Evolutionary conservation across 176 grass and related monocot genomes (phyloP).

Genomic region (Ananas comosus): DNA sequence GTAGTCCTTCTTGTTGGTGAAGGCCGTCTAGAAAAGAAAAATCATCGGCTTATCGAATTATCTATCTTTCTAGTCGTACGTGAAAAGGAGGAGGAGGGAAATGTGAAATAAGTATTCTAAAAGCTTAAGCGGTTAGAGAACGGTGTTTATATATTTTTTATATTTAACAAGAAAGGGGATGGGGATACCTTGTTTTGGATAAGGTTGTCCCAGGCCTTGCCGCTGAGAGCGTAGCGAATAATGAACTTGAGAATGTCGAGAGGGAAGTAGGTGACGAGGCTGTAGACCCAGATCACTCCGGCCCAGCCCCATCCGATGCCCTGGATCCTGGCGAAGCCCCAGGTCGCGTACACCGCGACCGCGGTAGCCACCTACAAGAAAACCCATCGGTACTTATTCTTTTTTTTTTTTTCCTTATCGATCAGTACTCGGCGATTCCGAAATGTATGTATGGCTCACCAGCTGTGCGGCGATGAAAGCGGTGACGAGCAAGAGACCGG

Average conservation of each 20-base stretch:
- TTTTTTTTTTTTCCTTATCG: too few relatives aligned
- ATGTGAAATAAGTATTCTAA: too few relatives aligned
- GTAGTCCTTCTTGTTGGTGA: constrained; percentile 33
- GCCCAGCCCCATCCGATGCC: constrained; percentile 94
- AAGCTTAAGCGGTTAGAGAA: too few relatives aligned
- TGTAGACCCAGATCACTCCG: constrained; percentile 72
- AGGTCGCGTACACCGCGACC: constrained; percentile 79
- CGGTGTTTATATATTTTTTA: too few relatives aligned
- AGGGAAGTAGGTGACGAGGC: constrained; percentile 80
- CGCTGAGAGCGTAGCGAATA: constrained; percentile 76
- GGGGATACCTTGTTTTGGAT: constrained; percentile 62
- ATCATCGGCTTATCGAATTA: too few relatives aligned
- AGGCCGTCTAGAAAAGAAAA: constrained; percentile 18
- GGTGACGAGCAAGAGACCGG: constrained; percentile 25
- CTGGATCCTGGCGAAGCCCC: constrained; percentile 75
- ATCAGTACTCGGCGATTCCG: too few relatives aligned
- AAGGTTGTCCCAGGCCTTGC: constrained; percentile 74
- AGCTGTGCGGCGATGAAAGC: constrained; percentile 37
- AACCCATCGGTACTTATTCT: not conserved
- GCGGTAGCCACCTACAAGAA: constrained; percentile 42
- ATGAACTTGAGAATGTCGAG: constrained; percentile 92
- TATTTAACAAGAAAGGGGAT: too few relatives aligned
- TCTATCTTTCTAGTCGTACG: too few relatives aligned
- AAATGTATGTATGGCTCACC: not conserved
- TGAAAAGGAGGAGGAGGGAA: not conserved